Base-by-base conservation (phyloP, 257 asterid genomes). In the Galeopsis tetrahit region DNA sequence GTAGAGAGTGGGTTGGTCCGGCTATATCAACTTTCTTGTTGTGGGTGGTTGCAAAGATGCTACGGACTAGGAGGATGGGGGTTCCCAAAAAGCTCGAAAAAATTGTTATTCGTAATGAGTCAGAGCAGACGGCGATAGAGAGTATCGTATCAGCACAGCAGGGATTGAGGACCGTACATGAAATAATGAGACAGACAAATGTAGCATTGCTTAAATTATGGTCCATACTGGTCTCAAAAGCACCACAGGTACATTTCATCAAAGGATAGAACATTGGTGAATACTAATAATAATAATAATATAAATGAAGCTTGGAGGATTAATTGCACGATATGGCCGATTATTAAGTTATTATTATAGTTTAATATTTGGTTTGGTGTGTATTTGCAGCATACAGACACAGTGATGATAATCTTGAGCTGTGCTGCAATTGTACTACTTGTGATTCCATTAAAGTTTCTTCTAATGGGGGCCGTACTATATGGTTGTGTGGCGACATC, bases 101-200 rank as follows among this genome's bases (percentile, higher is more conserved):
- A 70, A 77, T 93, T 7, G 81, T 88, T 9, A 81, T 93, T 21
- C 61, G 55, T 36, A 87, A 85, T 0, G 89, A 84, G 49, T 80
- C 96, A 1, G 96, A 91, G 76, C 89, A 86, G 68, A 76, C 95
- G 2, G 75, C 97, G 0, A 69, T 91, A 83, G 96, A 91, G 79
- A 89, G 87, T 75, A 80, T 93, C 36, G 90, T 93, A 10, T 89
- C 97, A 3, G 97, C 97, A 9, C 98, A 93, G 68, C 96, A 83
- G 11, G 97, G 92, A 56, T 49, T 93, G n/a, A 70, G 78, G 74
- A 88, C 40, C n/a, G 74, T 84, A 13, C 88, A 86, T 17, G 93
- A 88, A 35, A 64, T 85, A 43, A 79, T 93, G 85, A 92, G 77
- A 84, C 81, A 72, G 63, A 75, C 86, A 4, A 93, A 88, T 70